phyloP scores from a whole-genome alignment of 345 rosid genomes.

The Litchi chinensis region DNA sequence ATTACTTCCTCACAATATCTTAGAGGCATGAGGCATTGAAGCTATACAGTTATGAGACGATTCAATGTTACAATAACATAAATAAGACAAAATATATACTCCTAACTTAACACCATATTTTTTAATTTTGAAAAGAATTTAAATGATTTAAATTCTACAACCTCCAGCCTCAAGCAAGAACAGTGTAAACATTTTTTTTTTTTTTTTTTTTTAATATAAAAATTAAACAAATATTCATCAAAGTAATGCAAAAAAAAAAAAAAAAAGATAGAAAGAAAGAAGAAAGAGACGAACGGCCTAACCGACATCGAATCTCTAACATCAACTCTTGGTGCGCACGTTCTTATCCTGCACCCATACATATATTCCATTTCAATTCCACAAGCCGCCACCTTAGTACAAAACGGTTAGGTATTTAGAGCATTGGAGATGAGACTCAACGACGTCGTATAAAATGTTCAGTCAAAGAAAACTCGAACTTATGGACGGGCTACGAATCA shows the following conservation, averaged over 20 bases:
- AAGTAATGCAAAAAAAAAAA: not conserved
- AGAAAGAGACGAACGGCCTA: constrained; percentile 12
- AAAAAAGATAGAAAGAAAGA: not conserved
- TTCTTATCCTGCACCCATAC: constrained; percentile 2
- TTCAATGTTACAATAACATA: not conserved
- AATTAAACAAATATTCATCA: not conserved
- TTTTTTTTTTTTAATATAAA: not conserved
- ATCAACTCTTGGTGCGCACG: not conserved
- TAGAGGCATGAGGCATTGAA: not conserved
- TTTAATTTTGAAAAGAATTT: not conserved
- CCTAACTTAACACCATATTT: not conserved
- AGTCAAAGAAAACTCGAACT: constrained; percentile 32
- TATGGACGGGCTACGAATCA: constrained; percentile 31
- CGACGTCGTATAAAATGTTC: not conserved
- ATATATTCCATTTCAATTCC: not conserved
- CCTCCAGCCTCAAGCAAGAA: not conserved
- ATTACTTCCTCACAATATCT: not conserved
- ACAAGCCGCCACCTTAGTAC: not conserved
- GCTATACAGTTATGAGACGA: not conserved
- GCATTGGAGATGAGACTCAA: not conserved
- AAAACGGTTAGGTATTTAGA: not conserved
- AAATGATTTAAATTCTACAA: constrained; percentile 4
- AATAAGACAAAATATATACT: not conserved
- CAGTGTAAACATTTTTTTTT: not conserved
- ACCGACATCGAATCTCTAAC: constrained; percentile 4